phyloP scores from a whole-genome alignment of 2,329 filamentous ascomycete genomes.

The Colletotrichum costaricense region DNA sequence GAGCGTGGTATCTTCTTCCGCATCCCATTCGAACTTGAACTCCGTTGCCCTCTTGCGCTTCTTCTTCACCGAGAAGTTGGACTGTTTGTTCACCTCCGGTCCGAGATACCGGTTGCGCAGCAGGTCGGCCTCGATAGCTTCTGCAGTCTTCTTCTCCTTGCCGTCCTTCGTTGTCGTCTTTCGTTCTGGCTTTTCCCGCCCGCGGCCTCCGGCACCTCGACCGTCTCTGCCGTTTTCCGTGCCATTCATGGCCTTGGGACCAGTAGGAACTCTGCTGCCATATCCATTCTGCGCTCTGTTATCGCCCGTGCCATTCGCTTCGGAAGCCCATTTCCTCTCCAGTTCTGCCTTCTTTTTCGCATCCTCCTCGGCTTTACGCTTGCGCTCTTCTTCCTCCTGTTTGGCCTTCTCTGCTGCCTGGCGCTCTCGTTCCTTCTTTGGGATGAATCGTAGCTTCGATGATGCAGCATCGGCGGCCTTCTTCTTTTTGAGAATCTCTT shows the following conservation, averaged over 20 bases:
- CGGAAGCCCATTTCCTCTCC: slow-evolving; percentile 50
- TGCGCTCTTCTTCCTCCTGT: slow-evolving; percentile 74
- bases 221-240: slow-evolving; percentile 50
- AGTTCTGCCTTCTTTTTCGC: slow-evolving; percentile 81
- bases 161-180: slow-evolving; percentile 55
- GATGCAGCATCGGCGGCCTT: slow-evolving; percentile 86
- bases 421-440: slow-evolving; percentile 84
- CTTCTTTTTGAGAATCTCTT: slow-evolving; percentile 87
- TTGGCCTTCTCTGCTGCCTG: slow-evolving; percentile 81
- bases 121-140: slow-evolving; percentile 78
- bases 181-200: slow-evolving; percentile 55
- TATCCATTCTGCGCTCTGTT: slow-evolving; percentile 59
- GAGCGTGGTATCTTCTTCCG: slow-evolving; percentile 89
- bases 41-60: slow-evolving; percentile 93
- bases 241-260: slow-evolving; percentile 27
- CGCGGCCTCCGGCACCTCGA: slow-evolving; percentile 49
- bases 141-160: slow-evolving; percentile 56
- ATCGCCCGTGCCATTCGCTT: slow-evolving; percentile 42
- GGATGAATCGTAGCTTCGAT: slow-evolving; percentile 88
- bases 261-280: slow-evolving; percentile 45
- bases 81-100: slow-evolving; percentile 82
- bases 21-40: slow-evolving; percentile 98
- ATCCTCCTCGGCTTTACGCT: slow-evolving; percentile 61
- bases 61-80: slow-evolving; percentile 94
- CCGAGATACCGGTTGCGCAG: slow-evolving; percentile 90